Evolutionary conservation across 768 basidiomycete genomes (phyloP).

Genomic region (Rhodotorula toruloides): DNA sequence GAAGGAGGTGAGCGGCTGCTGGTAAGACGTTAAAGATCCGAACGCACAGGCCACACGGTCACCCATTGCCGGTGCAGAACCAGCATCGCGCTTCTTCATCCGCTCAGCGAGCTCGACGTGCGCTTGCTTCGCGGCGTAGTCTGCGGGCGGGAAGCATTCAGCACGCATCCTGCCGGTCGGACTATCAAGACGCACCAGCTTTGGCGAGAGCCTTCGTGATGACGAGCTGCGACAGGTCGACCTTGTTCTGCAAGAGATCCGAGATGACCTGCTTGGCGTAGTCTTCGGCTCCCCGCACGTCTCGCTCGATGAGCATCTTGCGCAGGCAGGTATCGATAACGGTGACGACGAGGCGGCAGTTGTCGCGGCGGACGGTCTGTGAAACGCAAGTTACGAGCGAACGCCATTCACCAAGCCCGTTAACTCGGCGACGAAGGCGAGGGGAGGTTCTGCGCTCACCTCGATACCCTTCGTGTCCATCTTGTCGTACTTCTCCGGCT

Average conservation of each 20-base stretch:
- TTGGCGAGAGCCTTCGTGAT: slow-evolving; percentile 97
- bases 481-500: slow-evolving; percentile 90
- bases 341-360: slow-evolving; percentile 95
- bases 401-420: too few species aligned
- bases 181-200: slow-evolving; percentile 52
- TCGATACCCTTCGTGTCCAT: slow-evolving; percentile 99
- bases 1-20: not conserved
- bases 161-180: not conserved
- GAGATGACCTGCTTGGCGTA: slow-evolving; percentile 91
- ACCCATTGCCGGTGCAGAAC: slow-evolving; percentile 93
- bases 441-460: too few species aligned
- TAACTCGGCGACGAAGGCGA: too few species aligned
- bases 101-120: slow-evolving; percentile 92
- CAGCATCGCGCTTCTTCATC: slow-evolving; percentile 93
- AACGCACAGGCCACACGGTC: slow-evolving; percentile 86
- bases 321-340: slow-evolving; percentile 97
- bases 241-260: slow-evolving; percentile 88
- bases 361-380: slow-evolving; percentile 95
- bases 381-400: too few species aligned
- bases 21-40: too few species aligned
- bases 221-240: slow-evolving; percentile 98
- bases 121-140: slow-evolving; percentile 91
- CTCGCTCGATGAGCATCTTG: slow-evolving; percentile 93
- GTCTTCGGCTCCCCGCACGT: slow-evolving; percentile 90
- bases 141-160: slow-evolving; percentile 47